Conservation (phyloP, 192 early-diverging fungal species). For the Podila horticola region DNA sequence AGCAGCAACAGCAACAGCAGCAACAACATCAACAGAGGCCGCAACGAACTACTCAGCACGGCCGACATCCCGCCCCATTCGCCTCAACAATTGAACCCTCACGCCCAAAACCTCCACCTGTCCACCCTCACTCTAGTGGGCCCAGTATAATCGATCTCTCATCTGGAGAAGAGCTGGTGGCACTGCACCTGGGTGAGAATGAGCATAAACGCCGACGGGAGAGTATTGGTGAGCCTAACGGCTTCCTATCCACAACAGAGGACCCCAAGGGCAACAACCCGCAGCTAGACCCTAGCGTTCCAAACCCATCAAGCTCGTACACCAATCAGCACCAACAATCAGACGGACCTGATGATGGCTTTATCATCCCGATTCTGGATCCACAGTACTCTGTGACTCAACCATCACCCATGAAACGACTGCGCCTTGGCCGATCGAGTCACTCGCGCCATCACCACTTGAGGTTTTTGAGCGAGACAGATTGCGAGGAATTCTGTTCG, state of each 20-base stretch:
- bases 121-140: neutral
- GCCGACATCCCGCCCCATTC: neutral
- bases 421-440: neutral
- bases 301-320: neutral
- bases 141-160: slow-evolving; percentile 38
- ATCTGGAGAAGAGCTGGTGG: slow-evolving; percentile 33
- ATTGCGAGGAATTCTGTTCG: neutral
- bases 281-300: too few relatives aligned
- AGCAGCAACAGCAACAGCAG: neutral
- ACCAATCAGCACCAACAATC: neutral
- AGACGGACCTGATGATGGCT: neutral
- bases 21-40: neutral
- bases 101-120: neutral
- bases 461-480: slow-evolving; percentile 3
- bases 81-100: neutral
- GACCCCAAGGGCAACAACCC: too few relatives aligned
- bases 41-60: neutral
- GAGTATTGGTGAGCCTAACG: neutral
- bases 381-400: neutral
- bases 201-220: slow-evolving; percentile 43
- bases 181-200: slow-evolving; percentile 29
- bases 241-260: neutral
- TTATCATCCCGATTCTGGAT: neutral
- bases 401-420: neutral
- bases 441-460: neutral